These are phyloP conservation scores for Carex arenaria DNA, from an alignment of 202 grass and related monocot genomes.

Conservation along the genomic window DNA sequence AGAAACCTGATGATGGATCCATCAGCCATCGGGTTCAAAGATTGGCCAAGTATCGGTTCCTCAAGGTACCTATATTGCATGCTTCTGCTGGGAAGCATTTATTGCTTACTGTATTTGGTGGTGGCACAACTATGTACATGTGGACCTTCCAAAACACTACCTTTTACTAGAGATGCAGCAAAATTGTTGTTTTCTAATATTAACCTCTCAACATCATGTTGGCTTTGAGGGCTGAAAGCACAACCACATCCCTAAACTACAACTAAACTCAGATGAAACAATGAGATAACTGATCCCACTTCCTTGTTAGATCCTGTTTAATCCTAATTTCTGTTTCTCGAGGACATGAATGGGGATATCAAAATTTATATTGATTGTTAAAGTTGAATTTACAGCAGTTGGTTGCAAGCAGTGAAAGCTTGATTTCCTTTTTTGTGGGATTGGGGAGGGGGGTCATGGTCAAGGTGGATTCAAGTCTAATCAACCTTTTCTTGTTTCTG, in stretches of 20 bases:
- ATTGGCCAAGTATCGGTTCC: slow-evolving; percentile 91
- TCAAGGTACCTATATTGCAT: slow-evolving; percentile 51
- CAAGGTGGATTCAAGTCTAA: background rate
- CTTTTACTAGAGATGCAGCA: background rate
- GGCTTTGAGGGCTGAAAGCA: background rate
- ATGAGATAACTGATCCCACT: background rate
- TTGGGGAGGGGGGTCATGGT: background rate
- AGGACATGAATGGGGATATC: background rate
- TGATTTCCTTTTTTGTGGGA: background rate
- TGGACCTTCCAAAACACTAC: background rate
- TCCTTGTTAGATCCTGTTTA: background rate
- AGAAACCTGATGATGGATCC: slow-evolving; percentile 99
- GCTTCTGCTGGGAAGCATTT: background rate
- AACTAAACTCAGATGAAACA: background rate
- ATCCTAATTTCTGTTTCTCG: background rate
- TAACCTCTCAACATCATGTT: background rate
- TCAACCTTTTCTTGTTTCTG: background rate
- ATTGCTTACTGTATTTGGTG: background rate
- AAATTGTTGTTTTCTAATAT: background rate
- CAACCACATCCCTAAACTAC: background rate
- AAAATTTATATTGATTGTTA: background rate
- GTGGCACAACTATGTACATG: background rate
- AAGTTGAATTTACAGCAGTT: background rate
- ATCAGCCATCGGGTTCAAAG: slow-evolving; percentile 96
- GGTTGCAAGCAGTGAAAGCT: background rate